Evolutionary conservation across 805 yeast genomes (phyloP).

Genomic region (Yamadazyma sp.): DNA sequence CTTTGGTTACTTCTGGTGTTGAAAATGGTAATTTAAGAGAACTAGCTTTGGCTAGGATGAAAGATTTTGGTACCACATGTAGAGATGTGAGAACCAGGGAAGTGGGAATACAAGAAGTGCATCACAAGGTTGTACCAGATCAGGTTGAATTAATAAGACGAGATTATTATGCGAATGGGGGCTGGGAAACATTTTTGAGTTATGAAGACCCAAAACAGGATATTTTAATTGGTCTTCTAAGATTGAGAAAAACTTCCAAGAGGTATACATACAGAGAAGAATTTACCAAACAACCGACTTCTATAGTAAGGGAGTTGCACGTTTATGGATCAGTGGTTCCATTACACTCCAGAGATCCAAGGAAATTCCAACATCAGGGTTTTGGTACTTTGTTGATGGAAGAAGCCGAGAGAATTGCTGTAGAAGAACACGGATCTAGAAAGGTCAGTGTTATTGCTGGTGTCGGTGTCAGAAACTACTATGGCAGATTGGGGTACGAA

Average conservation of each 20-base stretch:
- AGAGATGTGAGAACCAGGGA: constrained; percentile 97
- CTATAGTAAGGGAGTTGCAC: constrained; percentile 94
- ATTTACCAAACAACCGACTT: constrained; percentile 77
- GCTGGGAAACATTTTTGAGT: constrained; percentile 96
- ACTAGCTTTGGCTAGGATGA: constrained; percentile 94
- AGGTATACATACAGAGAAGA: constrained; percentile 90
- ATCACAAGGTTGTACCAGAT: constrained; percentile 93
- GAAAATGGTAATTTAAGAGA: constrained; percentile 97
- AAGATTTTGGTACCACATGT: constrained; percentile 94
- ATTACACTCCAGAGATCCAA: constrained; percentile 91
- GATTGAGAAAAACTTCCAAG: constrained; percentile 86
- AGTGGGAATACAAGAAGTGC: constrained; percentile 98
- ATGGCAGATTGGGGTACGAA: constrained; percentile 85
- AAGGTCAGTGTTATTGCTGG: constrained; percentile 95
- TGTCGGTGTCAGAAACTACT: constrained; percentile 96
- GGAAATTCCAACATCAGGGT: constrained; percentile 98
- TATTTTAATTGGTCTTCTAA: constrained; percentile 84
- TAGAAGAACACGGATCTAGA: constrained; percentile 89
- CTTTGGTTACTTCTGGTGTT: constrained; percentile 94
- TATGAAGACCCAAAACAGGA: constrained; percentile 98
- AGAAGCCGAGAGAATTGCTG: constrained; percentile 94
- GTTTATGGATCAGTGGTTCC: constrained; percentile 98
- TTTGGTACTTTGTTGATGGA: constrained; percentile 97
- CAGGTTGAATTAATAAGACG: constrained; percentile 94
- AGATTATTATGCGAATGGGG: constrained; percentile 96